Evolutionary conservation across 2,329 filamentous ascomycete genomes (phyloP).

Genomic region (Biscogniauxia marginata): DNA sequence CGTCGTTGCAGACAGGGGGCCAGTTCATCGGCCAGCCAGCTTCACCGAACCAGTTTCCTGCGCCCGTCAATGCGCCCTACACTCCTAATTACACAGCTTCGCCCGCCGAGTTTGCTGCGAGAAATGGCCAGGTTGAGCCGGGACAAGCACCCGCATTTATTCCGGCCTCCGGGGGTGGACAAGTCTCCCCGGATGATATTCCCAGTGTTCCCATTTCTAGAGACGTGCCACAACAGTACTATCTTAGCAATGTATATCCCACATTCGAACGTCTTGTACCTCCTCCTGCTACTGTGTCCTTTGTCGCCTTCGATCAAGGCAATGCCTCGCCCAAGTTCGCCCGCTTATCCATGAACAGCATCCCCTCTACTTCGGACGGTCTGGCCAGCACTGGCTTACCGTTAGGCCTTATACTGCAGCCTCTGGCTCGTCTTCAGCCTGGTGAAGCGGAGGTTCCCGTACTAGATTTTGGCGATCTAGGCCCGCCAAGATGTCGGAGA

Average conservation of each 20-base stretch:
- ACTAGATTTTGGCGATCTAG: conserved; percentile 88
- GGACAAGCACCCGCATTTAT: conserved; percentile 46
- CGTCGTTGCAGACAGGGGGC: conserved; percentile 41
- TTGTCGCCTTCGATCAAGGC: conserved; percentile 92
- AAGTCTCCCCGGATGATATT: conserved; percentile 87
- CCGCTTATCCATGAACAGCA: conserved; percentile 88
- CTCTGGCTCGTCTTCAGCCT: conserved; percentile 76
- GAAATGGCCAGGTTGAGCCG: conserved; percentile 36
- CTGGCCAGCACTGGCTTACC: conserved; percentile 79
- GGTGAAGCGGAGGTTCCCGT: conserved; percentile 88
- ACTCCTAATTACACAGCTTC: conserved; percentile 42
- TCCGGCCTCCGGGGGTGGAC: conserved; percentile 64
- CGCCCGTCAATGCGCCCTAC: conserved; percentile 53
- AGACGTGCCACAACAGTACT: conserved; percentile 80
- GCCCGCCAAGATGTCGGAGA: conserved; percentile 86
- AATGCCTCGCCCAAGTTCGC: conserved; percentile 95
- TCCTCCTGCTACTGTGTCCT: conserved; percentile 83
- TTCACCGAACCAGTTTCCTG: conserved; percentile 61
- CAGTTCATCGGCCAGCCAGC: conserved; percentile 47
- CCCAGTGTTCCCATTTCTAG: conserved; percentile 86
- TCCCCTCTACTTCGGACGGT: conserved; percentile 79
- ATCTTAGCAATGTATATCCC: conserved; percentile 83
- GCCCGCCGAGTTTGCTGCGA: conserved; percentile 46
- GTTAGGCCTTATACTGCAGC: conserved; percentile 84
- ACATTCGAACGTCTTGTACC: conserved; percentile 94